Evolutionary conservation across 108 stramenopile genomes (phyloP).

Genomic region (Halocafeteria seosinensis): DNA sequence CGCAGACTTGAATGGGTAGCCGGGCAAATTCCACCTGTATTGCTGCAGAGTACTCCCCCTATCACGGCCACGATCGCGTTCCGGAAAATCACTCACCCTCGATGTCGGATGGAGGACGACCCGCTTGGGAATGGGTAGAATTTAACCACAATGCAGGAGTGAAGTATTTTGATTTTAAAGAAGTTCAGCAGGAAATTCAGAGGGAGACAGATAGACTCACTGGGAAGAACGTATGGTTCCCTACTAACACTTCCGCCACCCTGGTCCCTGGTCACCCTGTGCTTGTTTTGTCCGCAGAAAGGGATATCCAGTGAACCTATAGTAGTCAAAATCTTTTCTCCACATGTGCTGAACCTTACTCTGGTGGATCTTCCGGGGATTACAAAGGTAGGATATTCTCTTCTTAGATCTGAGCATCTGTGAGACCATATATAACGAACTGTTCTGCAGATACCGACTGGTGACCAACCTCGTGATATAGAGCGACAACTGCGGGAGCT

Average conservation of each 20-base stretch:
- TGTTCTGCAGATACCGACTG: slow-evolving; percentile 73
- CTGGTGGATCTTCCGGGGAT: slow-evolving; percentile 90
- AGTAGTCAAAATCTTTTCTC: slow-evolving; percentile 74
- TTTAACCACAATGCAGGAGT: slow-evolving; percentile 74
- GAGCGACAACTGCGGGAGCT: slow-evolving; percentile 75
- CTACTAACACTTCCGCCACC: no score
- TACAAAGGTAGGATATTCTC: slow-evolving; percentile 18
- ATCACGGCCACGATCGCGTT: no score
- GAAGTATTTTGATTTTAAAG: slow-evolving; percentile 61
- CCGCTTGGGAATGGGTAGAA: slow-evolving; percentile 65
- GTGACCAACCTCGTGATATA: slow-evolving; percentile 88
- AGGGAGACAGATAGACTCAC: slow-evolving; percentile 76
- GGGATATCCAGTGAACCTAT: slow-evolving; percentile 71
- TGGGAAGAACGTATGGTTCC: slow-evolving; percentile 78
- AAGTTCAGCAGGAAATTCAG: slow-evolving; percentile 75
- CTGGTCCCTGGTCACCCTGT: no score
- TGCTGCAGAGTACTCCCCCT: no score
- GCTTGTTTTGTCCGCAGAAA: no score
- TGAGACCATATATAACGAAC: not conserved
- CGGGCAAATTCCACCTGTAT: no score
- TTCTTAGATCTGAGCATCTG: not conserved
- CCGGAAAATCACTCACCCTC: no score
- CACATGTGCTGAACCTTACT: slow-evolving; percentile 80
- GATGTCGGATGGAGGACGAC: not conserved
- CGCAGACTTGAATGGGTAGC: no score